Base-by-base conservation (phyloP, 441 rosid genomes). In the Corymbia citriodora region DNA sequence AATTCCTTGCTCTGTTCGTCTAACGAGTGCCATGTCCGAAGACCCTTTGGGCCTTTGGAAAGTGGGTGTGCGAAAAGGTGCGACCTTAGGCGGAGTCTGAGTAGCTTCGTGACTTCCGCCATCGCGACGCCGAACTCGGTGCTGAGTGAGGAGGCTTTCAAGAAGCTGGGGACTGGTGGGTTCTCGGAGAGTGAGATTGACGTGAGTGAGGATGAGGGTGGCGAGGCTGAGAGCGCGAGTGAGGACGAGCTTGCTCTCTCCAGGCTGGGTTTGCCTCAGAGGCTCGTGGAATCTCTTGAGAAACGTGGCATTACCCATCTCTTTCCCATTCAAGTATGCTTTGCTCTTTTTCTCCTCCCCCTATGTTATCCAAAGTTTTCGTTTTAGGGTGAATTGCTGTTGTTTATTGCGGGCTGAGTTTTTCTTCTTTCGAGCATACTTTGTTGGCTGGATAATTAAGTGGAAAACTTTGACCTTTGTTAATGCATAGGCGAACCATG, bases 271-370 rank as follows among this genome's bases (percentile, higher is more conserved):
- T 94, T 98, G 94, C 99, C 99, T 86, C 93, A 90, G 87, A 95
- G 95, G 61, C 98, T 98, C 15, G 99, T 95, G 63, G 96, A 96
- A 14, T 27, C 96, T 55, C 97, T 98, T 21, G 94, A 93, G 91
- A 95, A 95, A 88, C 98, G 99, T 55, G 99, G 99, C 91, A 98
- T 98, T 90, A 95, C 97, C 92, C 94, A 95, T 70, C 99, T 98
- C 90, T 98, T 98, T 92, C 99, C 99, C 65, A 97, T 98, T 93
- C 99, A 98, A 93, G 99, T 96, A 72, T 53, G 88, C 70, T 70
- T 65, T 31, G n/a, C 87, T 45, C 70, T 21, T 88, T 19, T 55
- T 57, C 49, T 19, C 79, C 50, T 48, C 59, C 19, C n/a, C 83
- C 50, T 10, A 9, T 48, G 55, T n/a, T 83, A 21, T 59, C 57